Conservation (phyloP, 768 basidiomycete genomes). For the Leccinum truebloodii region DNA sequence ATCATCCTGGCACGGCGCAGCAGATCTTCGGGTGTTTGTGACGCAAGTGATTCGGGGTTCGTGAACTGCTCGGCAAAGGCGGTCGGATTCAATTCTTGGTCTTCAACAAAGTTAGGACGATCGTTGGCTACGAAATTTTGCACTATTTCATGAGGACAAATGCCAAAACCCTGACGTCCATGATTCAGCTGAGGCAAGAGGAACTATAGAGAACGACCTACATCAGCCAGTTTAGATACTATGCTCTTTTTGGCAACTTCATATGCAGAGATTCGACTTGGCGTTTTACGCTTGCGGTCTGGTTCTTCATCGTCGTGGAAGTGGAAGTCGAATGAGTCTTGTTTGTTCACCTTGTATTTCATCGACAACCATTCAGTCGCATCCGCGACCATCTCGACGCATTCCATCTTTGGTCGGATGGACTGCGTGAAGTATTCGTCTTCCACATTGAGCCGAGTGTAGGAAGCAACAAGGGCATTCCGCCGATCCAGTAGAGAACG, state of each 20-base stretch:
- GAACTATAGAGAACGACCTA: slow-evolving; percentile 35
- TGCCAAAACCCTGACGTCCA: slow-evolving; percentile 73
- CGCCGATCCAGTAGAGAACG: slow-evolving; percentile 81
- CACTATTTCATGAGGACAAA: slow-evolving; percentile 81
- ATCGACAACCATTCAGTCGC: slow-evolving; percentile 87
- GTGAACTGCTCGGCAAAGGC: slow-evolving; percentile 86
- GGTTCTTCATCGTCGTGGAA: slow-evolving; percentile 69
- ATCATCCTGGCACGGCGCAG: slow-evolving; percentile 79
- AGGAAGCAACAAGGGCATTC: slow-evolving; percentile 60
- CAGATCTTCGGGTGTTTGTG: slow-evolving; percentile 63
- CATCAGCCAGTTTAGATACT: slow-evolving; percentile 77
- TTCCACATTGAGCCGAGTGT: slow-evolving; percentile 62
- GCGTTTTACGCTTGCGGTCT: slow-evolving; percentile 72
- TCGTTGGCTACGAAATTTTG: slow-evolving; percentile 69
- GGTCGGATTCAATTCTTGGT: slow-evolving; percentile 77
- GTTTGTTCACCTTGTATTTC: slow-evolving; percentile 78
- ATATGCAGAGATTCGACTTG: slow-evolving; percentile 82
- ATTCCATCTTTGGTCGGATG: slow-evolving; percentile 66
- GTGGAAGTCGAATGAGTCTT: slow-evolving; percentile 58
- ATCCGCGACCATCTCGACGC: slow-evolving; percentile 88
- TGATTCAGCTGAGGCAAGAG: background rate
- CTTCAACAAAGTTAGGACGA: slow-evolving; percentile 70
- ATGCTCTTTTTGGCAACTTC: slow-evolving; percentile 81
- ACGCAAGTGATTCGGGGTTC: slow-evolving; percentile 62
- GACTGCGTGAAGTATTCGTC: slow-evolving; percentile 80